These are phyloP conservation scores for Vaccinium corymbosum DNA, from an alignment of 148 eudicot genomes.

Conservation along the genomic window DNA sequence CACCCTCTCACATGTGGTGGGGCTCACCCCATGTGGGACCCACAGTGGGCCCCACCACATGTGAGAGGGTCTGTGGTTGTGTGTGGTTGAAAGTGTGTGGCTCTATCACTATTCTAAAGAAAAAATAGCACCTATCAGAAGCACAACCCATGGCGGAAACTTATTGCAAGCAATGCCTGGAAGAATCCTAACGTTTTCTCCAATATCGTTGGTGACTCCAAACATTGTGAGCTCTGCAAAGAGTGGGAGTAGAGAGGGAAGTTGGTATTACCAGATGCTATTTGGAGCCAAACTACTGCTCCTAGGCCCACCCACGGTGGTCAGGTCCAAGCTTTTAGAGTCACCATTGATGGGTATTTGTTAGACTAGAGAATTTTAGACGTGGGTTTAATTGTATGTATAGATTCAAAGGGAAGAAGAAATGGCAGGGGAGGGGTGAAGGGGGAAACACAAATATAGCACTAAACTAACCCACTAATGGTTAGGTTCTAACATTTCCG, in stretches of 20 bases:
- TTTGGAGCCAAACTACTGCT: constrained; percentile 63
- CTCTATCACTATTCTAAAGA: too few species aligned
- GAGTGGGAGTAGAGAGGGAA: constrained; percentile 76
- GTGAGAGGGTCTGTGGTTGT: too few species aligned
- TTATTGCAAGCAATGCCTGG: constrained; percentile 60
- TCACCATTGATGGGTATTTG: constrained; percentile 22
- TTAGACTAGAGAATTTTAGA: background rate
- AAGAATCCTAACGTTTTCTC: constrained; percentile 64
- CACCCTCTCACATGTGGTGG: too few species aligned
- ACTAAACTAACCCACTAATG: too few species aligned
- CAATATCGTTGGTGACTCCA: constrained; percentile 77
- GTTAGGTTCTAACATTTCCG: too few species aligned
- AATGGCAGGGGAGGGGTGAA: background rate
- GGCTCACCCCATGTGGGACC: too few species aligned
- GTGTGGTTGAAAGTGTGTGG: too few species aligned
- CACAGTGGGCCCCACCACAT: too few species aligned
- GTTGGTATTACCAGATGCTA: constrained; percentile 63
- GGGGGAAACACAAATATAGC: background rate
- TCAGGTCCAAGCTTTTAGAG: constrained; percentile 48
- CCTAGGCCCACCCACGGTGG: constrained; percentile 86
- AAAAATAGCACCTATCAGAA: constrained; percentile 46
- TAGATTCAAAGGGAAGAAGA: background rate
- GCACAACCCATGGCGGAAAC: constrained; percentile 69
- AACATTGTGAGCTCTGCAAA: constrained; percentile 54
- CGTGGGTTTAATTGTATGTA: background rate